A percentile compares a stretch with the other conserved stretches of the same genome.
Conservation (phyloP, 768 basidiomycete species). For the Leccinum incarnatum region DNA sequence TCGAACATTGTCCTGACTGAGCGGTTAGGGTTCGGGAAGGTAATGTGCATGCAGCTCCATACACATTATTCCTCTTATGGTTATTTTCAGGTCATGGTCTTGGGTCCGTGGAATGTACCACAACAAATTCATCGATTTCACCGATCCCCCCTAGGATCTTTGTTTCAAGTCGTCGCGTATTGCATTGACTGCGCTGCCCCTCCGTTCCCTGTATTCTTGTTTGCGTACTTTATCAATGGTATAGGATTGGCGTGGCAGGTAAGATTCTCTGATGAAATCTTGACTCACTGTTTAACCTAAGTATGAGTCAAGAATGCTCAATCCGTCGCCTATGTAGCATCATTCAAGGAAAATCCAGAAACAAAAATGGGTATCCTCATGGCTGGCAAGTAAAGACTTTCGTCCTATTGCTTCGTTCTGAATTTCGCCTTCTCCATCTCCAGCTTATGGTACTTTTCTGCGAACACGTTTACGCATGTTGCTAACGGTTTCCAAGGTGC, state of each 20-base stretch:
- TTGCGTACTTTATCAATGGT: slow-evolving; percentile 47
- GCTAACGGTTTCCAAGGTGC: slow-evolving; percentile 30
- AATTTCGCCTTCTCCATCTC: background rate
- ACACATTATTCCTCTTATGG: background rate
- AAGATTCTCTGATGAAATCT: background rate
- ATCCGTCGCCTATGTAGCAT: slow-evolving; percentile 68
- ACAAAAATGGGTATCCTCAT: slow-evolving; percentile 70
- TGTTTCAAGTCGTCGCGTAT: slow-evolving; percentile 55
- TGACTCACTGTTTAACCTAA: background rate
- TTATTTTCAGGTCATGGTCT: slow-evolving; percentile 36
- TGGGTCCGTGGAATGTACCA: slow-evolving; percentile 26
- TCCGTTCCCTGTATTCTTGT: slow-evolving; percentile 62
- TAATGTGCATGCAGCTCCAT: slow-evolving; percentile 7
- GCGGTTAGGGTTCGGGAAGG: slow-evolving; percentile 43
- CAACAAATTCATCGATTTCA: background rate
- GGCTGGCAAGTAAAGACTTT: slow-evolving; percentile 31
- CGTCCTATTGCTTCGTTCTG: background rate
- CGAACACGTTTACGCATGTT: background rate
- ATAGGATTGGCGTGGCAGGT: slow-evolving; percentile 50
- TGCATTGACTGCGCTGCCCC: slow-evolving; percentile 52
- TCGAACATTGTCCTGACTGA: slow-evolving; percentile 46
- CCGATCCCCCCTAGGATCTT: slow-evolving; percentile 39
- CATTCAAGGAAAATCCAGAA: slow-evolving; percentile 51
- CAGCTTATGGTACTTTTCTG: slow-evolving; percentile 13
- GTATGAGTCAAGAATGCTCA: slow-evolving; percentile 57